Evolutionary conservation across 306 rosid species (phyloP).

Genomic region (Casuarina cunninghamiana): DNA sequence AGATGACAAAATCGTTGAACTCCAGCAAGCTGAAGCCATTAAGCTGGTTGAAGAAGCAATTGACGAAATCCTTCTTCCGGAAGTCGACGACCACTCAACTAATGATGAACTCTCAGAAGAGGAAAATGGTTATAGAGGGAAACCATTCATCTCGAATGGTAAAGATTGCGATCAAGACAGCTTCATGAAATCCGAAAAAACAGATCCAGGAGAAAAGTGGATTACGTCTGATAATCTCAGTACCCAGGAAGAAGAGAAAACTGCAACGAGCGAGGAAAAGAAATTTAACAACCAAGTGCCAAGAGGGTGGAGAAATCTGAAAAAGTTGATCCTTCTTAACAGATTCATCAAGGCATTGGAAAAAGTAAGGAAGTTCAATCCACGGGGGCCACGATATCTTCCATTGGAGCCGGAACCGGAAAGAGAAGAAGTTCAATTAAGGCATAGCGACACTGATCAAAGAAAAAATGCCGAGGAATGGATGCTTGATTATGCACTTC

Average conservation of each 20-base stretch:
- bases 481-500: constrained; percentile 95
- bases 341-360: constrained; percentile 88
- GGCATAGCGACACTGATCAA: constrained; percentile 63
- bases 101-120: constrained; percentile 24
- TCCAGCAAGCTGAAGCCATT: constrained; percentile 67
- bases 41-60: constrained; percentile 91
- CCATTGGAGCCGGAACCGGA: constrained; percentile 52
- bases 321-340: constrained; percentile 66
- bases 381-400: constrained; percentile 56
- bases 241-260: constrained; percentile 29
- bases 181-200: constrained; percentile 22
- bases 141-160: constrained; percentile 5
- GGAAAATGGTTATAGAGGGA: constrained; percentile 3
- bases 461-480: constrained; percentile 86
- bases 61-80: constrained; percentile 76
- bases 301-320: constrained; percentile 86
- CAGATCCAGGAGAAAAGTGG: constrained; percentile 26
- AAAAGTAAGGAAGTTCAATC: constrained; percentile 60
- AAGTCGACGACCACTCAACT: constrained; percentile 42
- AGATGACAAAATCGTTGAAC: constrained; percentile 44
- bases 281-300: constrained; percentile 40
- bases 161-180: constrained; percentile 7
- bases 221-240: constrained; percentile 24
- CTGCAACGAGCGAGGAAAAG: constrained; percentile 32
- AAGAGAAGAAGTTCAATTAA: constrained; percentile 62